Conservation (phyloP, 768 basidiomycete species). For the Boletus pseudo-olivaceus region DNA sequence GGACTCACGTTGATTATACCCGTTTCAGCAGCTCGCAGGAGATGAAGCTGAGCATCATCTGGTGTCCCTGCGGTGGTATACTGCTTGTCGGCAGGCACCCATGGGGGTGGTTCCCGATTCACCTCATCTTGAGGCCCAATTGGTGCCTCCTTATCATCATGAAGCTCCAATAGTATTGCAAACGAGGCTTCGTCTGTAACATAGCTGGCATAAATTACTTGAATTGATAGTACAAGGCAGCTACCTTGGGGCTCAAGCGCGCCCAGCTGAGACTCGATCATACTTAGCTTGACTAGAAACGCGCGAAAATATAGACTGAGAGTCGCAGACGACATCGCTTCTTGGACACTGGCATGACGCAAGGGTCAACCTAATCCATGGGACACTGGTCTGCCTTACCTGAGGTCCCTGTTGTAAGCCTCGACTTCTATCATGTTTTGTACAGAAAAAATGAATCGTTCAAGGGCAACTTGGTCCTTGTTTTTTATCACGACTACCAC, state of each 20-base stretch:
- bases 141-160: conserved; percentile 59
- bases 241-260: conserved; percentile 54
- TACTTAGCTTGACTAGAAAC: conserved; percentile 75
- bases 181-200: conserved; percentile 68
- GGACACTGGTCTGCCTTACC: conserved; percentile 36
- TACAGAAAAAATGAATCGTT: conserved; percentile 87
- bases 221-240: not conserved
- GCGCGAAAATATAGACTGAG: conserved; percentile 78
- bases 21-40: conserved; percentile 79
- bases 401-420: conserved; percentile 63
- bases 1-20: conserved; percentile 71
- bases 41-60: conserved; percentile 67
- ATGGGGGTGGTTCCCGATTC: conserved; percentile 61
- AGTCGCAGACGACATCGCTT: conserved; percentile 59
- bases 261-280: conserved; percentile 71
- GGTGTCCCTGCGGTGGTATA: conserved; percentile 66
- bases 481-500: conserved; percentile 84
- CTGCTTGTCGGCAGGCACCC: conserved; percentile 70
- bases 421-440: conserved; percentile 76
- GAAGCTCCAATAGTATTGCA: conserved; percentile 77
- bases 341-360: conserved; percentile 53
- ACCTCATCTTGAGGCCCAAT: conserved; percentile 45
- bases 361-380: conserved; percentile 1
- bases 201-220: not conserved
- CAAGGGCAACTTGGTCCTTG: conserved; percentile 74